These are phyloP conservation scores for Salvia miltiorrhiza DNA, from an alignment of 257 asterid species.

Conservation along the genomic window DNA sequence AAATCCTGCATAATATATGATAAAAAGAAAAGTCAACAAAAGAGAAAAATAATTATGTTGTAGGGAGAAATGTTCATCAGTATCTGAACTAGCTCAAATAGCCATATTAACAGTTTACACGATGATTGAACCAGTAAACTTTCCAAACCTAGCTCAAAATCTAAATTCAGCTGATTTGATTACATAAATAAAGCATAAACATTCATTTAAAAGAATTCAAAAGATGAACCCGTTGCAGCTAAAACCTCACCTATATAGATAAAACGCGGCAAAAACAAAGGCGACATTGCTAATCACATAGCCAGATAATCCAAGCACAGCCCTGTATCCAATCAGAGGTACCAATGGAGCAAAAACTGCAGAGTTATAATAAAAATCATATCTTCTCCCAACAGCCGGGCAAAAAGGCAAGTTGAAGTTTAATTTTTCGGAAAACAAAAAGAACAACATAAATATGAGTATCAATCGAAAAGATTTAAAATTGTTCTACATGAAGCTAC, in stretches of 20 bases:
- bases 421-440: not conserved
- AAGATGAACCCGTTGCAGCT: not conserved
- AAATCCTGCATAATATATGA: conserved; percentile 56
- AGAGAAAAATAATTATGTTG: not conserved
- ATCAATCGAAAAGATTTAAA: not conserved
- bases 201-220: not conserved
- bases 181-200: conserved; percentile 11
- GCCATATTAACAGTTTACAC: not conserved
- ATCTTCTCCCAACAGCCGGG: not conserved
- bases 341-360: conserved; percentile 85
- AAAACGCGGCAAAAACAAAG: conserved; percentile 68
- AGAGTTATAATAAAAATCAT: conserved; percentile 13
- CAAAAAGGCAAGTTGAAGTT: not conserved
- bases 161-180: not conserved
- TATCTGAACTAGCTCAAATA: conserved; percentile 8
- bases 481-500: not conserved
- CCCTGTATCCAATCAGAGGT: conserved; percentile 81
- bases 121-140: not conserved
- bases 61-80: not conserved
- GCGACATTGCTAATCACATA: conserved; percentile 65
- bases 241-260: conserved; percentile 60
- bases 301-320: conserved; percentile 83
- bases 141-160: conserved; percentile 4
- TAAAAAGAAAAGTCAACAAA: not conserved
- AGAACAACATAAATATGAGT: not conserved